Evolutionary conservation across 2,329 filamentous ascomycete genomes (phyloP), one percentile per base, ranked within the genome.

Genomic region (Mycosphaerella arachidis): DNA sequence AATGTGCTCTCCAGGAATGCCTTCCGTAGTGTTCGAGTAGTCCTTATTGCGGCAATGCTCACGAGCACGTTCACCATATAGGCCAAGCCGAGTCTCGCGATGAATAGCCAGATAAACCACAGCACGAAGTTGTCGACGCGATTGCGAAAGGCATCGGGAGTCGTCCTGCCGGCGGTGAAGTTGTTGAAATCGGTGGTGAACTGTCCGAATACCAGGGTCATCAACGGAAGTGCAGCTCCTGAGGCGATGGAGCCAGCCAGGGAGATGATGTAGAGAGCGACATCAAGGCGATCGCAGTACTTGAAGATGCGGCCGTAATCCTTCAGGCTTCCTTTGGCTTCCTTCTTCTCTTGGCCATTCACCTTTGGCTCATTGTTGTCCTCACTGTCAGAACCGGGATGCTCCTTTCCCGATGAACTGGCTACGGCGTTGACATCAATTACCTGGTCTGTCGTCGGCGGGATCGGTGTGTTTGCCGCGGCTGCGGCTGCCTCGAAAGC

Each of bases 51-150:
- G 4, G 80, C 75, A 43, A 83, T 79, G 2, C 79, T 83, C 20
- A 83, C 67, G 33, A 68, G 68, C 1, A 77, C 67, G 18, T 63
- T 68, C 63, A 40, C 61, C 60, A 86, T 75, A 63, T 90, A 91
- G 61, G 82, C 84, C 45, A 89, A 75, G 18, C 76, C 69, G 65
- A 89, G 86, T 52, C 87, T 84, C 13, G 77, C 87, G 45, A 91
- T 73, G 71, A 91, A 92, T 6, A 92, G 77, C 57, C 85, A 84
- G 57, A 91, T 82, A 67, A 91, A 85, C 72, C 86, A 90, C 0
- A 92, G 75, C 1, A 83, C 85, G 61, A 70, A 67, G n/a, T 60
- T 48, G 53, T 70, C 65, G 50, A 70, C 63, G 18, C 53, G 46
- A 46, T 30, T 46, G 18, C 58, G 65, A 58, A 70, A 70, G 16